A percentile compares a stretch with the other conserved stretches of the same genome.
Conservation (phyloP, 371 early-diverging fungal genomes). For the Mucor circinelloides region DNA sequence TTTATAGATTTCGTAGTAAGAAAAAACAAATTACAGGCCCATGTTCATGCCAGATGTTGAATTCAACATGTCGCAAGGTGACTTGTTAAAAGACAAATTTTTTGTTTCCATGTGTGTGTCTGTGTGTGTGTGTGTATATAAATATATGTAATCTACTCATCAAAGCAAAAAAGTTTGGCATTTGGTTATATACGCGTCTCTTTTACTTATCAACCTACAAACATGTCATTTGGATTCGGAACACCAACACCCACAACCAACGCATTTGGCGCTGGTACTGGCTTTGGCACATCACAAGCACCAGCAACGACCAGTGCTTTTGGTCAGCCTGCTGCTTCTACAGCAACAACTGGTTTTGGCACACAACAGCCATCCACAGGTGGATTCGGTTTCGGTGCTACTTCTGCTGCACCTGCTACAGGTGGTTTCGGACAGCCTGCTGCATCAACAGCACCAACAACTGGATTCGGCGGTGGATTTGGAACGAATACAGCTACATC, state of each 20-base stretch:
- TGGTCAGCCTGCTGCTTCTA: conserved; percentile 16
- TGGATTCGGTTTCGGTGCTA: conserved; percentile 26
- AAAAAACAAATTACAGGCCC: conserved; percentile 4
- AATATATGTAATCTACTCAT: too few species aligned
- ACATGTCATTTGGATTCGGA: conserved; percentile 29
- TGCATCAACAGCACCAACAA: conserved; percentile 6
- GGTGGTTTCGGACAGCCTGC: conserved; percentile 13
- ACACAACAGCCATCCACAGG: conserved; percentile 14
- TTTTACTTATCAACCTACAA: conserved; percentile 2
- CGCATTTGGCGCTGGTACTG: conserved; percentile 7
- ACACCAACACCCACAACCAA: conserved; percentile 29
- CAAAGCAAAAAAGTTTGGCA: too few species aligned
- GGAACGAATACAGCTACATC: conserved; percentile 2
- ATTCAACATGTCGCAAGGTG: neutral
- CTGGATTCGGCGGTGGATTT: conserved; percentile 11
- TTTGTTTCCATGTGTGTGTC: neutral
- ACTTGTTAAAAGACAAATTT: neutral
- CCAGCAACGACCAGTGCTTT: conserved; percentile 19
- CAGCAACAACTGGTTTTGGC: conserved; percentile 20
- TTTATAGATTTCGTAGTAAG: neutral
- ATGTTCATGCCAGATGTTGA: neutral
- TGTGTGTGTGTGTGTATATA: neutral
- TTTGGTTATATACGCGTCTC: conserved; percentile 6
- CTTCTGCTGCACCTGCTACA: conserved; percentile 9
- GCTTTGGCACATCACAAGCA: conserved; percentile 29